Percentiles rank a stretch among this genome's conserved stretches.
Conservation (phyloP, 2,329 filamentous ascomycete species). For the Microsporum ferrugineum region DNA sequence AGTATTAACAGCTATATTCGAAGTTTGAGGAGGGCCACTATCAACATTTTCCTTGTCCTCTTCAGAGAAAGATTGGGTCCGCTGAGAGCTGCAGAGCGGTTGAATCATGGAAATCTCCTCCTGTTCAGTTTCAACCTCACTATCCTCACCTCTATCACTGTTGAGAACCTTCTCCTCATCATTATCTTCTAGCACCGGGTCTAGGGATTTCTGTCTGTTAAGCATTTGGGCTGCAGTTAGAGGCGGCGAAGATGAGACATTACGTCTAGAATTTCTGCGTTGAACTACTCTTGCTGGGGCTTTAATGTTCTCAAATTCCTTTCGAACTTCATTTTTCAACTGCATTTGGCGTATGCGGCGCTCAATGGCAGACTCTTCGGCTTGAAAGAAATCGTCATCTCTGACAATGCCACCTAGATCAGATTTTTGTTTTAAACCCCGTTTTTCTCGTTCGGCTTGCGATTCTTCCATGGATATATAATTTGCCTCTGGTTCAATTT, state of each 20-base stretch:
- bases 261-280: conserved; percentile 9
- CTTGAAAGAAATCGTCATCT: conserved; percentile 28
- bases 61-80: conserved; percentile 24
- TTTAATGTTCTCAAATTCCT: conserved; percentile 27
- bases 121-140: conserved; percentile 33
- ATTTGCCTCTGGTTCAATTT: conserved; percentile 31
- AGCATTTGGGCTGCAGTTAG: not conserved
- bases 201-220: not conserved
- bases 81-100: conserved; percentile 21
- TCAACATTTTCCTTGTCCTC: conserved; percentile 40
- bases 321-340: conserved; percentile 25
- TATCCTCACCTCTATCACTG: not conserved
- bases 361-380: conserved; percentile 31
- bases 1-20: conserved; percentile 24
- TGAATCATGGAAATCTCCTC: conserved; percentile 29
- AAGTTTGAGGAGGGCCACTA: conserved; percentile 19
- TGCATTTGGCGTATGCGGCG: conserved; percentile 24
- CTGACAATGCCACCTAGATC: not conserved
- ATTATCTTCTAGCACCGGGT: not conserved
- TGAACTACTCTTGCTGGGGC: conserved; percentile 21
- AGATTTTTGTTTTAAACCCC: conserved; percentile 17
- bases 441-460: conserved; percentile 31
- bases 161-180: not conserved
- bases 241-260: conserved; percentile 9
- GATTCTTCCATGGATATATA: conserved; percentile 40